Conservation (phyloP, 495 filamentous ascomycete genomes). For the Cercophora newfieldiana region DNA sequence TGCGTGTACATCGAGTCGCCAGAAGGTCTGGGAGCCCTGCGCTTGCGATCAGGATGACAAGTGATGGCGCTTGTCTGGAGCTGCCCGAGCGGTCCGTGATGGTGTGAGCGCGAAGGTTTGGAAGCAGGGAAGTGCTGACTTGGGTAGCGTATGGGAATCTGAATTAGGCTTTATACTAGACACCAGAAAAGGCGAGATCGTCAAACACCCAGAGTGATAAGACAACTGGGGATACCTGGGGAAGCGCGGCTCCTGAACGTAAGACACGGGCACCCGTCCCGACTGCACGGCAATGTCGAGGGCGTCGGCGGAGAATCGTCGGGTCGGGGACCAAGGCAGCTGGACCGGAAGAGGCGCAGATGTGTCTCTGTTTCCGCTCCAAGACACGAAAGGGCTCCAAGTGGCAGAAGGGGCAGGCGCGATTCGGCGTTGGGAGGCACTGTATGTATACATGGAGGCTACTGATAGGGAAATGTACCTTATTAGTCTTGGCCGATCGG, state of each 20-base stretch:
- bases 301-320: constrained; percentile 1
- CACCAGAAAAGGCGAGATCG: constrained; percentile 3
- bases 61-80: background rate
- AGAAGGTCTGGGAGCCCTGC: background rate
- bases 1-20: constrained; percentile 13
- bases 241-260: constrained; percentile 11
- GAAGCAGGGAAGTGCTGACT: constrained; percentile 28
- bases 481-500: constrained; percentile 30
- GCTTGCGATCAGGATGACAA: background rate
- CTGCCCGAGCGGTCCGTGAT: background rate
- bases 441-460: constrained; percentile 28
- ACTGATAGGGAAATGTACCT: constrained; percentile 25
- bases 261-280: constrained; percentile 12
- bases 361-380: constrained; percentile 13
- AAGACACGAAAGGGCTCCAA: constrained; percentile 21
- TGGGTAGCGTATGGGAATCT: constrained; percentile 23
- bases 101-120: background rate
- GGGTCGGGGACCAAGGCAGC: constrained; percentile 14
- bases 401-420: constrained; percentile 16
- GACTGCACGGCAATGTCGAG: constrained; percentile 12
- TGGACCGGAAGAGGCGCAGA: constrained; percentile 20
- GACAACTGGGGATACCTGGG: constrained; percentile 7
- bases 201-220: constrained; percentile 7
- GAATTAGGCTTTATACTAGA: constrained; percentile 28
- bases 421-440: constrained; percentile 19